Base-by-base conservation (phyloP, 176 grass and related monocot genomes). In the Themeda triandra region DNA sequence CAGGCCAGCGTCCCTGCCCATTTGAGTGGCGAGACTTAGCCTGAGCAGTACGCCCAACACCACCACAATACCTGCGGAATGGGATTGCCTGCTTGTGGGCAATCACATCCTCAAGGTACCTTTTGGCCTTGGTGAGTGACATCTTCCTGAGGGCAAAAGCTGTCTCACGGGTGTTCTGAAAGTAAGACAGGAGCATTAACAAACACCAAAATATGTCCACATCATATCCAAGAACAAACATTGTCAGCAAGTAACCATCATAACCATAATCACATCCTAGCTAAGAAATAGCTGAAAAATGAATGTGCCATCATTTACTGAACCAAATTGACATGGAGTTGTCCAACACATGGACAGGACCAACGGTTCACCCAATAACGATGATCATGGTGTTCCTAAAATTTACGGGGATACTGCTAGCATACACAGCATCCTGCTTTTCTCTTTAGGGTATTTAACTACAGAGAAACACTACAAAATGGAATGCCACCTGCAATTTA, bases 21-120 rank as follows among this genome's bases (percentile, higher is more conserved):
- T 98, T 98, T 7, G 95, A 82, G 14, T 95, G 92, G 4, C 89
- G 88, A 8, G 69, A 80, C 76, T 98, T 98, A 35, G 82, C 96
- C 73, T 98, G 96, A 37, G 91, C 96, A 19, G 96, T 98, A 6
- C 96, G 89, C 2, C 96, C 96, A 59, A 98, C 96, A 86, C 96
- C 96, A 51, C 96, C 1, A 13, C 89, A 95, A 69, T 88, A 98
- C 45, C 96, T 89, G 10, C 96, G 86, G 83, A 98, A 95, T 10
- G 96, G 96, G 56, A 98, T 98, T 1, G 96, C 96, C 63, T 98
- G 96, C 87, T 98, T 98, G 89, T 98, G 95, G 39, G 85, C 89
- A 17, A 98, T 90, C 73, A 98, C 96, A 85, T 98, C 96, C 66
- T 98, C 93, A 37, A 98, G 91, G 54, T 98, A 98, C 63, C 92